Evolutionary conservation across 1,139 yeast species (phyloP).

Genomic region (Yamadazyma kanchanaburiensis): DNA sequence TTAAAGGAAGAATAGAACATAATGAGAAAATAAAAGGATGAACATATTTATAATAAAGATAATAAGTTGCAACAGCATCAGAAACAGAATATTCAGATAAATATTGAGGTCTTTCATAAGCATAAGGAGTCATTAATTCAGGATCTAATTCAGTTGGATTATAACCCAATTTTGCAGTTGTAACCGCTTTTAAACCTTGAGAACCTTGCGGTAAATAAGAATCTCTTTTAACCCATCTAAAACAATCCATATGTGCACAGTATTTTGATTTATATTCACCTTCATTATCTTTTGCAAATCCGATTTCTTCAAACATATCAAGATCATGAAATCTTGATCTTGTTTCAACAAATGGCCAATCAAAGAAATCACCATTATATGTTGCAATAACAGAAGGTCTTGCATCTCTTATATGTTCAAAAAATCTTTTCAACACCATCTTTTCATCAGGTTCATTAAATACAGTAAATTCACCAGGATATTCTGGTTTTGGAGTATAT

Average conservation of each 20-base stretch:
- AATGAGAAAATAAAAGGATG: conserved; percentile 96
- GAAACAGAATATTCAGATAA: conserved; percentile 97
- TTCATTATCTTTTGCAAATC: conserved; percentile 85
- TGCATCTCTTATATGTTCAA: conserved; percentile 84
- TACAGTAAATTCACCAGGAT: conserved; percentile 83
- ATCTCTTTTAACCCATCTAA: conserved; percentile 98
- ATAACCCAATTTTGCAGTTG: conserved; percentile 92
- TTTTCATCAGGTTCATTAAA: conserved; percentile 89
- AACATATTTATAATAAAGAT: conserved; percentile 91
- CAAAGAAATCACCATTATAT: conserved; percentile 97
- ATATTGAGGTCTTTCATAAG: conserved; percentile 87
- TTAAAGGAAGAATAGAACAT: conserved; percentile 91
- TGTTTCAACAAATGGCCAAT: conserved; percentile 97
- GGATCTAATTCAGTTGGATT: conserved; percentile 97
- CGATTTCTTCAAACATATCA: conserved; percentile 90
- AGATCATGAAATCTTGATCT: conserved; percentile 81
- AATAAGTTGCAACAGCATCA: conserved; percentile 98
- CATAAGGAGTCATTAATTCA: conserved; percentile 96
- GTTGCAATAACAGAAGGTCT: conserved; percentile 95
- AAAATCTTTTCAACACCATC: conserved; percentile 68
- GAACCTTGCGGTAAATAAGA: conserved; percentile 97
- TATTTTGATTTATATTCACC: conserved; percentile 91
- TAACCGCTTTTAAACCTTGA: conserved; percentile 97
- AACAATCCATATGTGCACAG: conserved; percentile 98
- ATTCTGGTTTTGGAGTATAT: conserved; percentile 96